phyloP scores from a whole-genome alignment of 768 basidiomycete genomes.

The Leccinum rimulosum region DNA sequence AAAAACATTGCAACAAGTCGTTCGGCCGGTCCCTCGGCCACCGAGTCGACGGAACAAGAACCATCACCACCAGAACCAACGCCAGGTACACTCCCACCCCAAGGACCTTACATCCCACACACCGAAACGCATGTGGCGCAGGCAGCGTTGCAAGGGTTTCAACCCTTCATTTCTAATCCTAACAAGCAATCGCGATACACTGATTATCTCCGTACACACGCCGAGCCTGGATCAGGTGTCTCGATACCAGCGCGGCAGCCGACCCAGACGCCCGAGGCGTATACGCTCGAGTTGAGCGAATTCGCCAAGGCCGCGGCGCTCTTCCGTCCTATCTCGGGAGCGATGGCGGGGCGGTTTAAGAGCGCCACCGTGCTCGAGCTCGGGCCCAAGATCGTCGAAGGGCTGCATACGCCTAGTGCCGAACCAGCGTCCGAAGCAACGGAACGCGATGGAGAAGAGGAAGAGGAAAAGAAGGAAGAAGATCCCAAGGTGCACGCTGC shows the following conservation, averaged over 20 bases:
- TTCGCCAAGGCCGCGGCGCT: conserved; percentile 85
- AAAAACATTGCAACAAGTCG: conserved; percentile 48
- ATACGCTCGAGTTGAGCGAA: conserved; percentile 80
- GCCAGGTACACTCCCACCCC: conserved; percentile 18
- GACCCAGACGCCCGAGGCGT: conserved; percentile 61
- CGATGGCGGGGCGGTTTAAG: conserved; percentile 95
- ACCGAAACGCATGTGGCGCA: conserved; percentile 78
- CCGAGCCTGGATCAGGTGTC: conserved; percentile 40
- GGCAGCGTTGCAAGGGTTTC: conserved; percentile 85
- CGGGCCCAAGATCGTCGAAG: conserved; percentile 61
- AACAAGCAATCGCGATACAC: conserved; percentile 83
- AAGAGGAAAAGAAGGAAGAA: conserved; percentile 50
- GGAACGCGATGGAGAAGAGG: conserved; percentile 38
- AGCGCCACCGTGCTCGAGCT: conserved; percentile 71
- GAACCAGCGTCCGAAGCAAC: conserved; percentile 37
- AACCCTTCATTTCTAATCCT: conserved; percentile 78
- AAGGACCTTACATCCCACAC: conserved; percentile 47
- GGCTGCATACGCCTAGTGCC: conserved; percentile 58
- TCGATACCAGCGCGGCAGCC: conserved; percentile 53
- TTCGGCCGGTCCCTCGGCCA: conserved; percentile 21
- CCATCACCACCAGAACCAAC: conserved; percentile 15
- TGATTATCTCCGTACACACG: conserved; percentile 76
- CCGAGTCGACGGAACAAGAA: conserved; percentile 26
- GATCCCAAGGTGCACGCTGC: conserved; percentile 83
- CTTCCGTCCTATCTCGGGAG: conserved; percentile 88